Conservation (phyloP, 2,329 filamentous ascomycete genomes). For the Microdochium trichocladiopsis region DNA sequence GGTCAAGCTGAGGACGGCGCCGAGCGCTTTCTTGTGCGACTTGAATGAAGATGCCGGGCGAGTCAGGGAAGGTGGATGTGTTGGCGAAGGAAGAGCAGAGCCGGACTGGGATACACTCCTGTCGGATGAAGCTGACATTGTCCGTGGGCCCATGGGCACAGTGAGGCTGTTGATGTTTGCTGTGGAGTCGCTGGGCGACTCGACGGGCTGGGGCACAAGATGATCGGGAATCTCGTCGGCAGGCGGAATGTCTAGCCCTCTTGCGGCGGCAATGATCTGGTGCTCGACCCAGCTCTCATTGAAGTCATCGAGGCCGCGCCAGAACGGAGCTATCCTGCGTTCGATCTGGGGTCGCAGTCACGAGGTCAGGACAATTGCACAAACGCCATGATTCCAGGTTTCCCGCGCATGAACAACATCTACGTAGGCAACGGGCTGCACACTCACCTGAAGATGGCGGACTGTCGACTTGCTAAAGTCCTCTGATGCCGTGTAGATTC, state of each 20-base stretch:
- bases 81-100: slow-evolving; percentile 52
- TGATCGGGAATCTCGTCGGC: slow-evolving; percentile 74
- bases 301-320: slow-evolving; percentile 87
- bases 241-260: slow-evolving; percentile 75
- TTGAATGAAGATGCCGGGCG: slow-evolving; percentile 57
- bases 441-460: slow-evolving; percentile 79
- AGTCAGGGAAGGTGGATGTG: slow-evolving; percentile 30
- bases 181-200: slow-evolving; percentile 44
- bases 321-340: slow-evolving; percentile 86
- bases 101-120: slow-evolving; percentile 52
- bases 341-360: slow-evolving; percentile 64
- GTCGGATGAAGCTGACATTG: slow-evolving; percentile 75
- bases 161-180: slow-evolving; percentile 65
- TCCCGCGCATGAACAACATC: too few relatives aligned
- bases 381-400: too few relatives aligned
- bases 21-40: slow-evolving; percentile 81
- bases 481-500: slow-evolving; percentile 85
- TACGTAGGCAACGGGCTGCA: too few relatives aligned
- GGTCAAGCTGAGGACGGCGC: slow-evolving; percentile 70
- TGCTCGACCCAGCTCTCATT: slow-evolving; percentile 86
- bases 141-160: slow-evolving; percentile 71
- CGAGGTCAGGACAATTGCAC: too few relatives aligned
- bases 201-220: slow-evolving; percentile 39
- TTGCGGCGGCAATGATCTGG: slow-evolving; percentile 86
- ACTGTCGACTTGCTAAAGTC: slow-evolving; percentile 89